These are phyloP conservation scores for Zygosaccharomyces gambellarensis DNA, from an alignment of 805 yeast species.

Conservation along the genomic window DNA sequence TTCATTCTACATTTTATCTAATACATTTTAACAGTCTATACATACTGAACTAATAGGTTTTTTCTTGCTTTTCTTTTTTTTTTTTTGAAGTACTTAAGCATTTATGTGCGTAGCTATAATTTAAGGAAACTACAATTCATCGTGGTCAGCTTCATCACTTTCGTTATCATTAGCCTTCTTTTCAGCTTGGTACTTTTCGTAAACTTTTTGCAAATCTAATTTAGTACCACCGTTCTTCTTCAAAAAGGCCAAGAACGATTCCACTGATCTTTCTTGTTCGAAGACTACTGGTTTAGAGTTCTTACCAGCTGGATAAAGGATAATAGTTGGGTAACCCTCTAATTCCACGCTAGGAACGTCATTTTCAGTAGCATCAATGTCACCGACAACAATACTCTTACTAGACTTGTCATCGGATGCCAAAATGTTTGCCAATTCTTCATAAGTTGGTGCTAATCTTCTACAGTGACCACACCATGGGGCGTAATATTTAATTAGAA, in stretches of 20 bases:
- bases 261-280: slow-evolving; percentile 69
- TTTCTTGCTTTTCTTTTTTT: not conserved
- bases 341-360: slow-evolving; percentile 75
- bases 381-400: slow-evolving; percentile 66
- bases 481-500: slow-evolving; percentile 87
- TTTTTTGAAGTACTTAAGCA: not conserved
- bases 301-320: slow-evolving; percentile 84
- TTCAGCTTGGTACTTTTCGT: slow-evolving; percentile 21
- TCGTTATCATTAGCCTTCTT: slow-evolving; percentile 17
- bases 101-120: not conserved
- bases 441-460: slow-evolving; percentile 82
- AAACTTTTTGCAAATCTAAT: slow-evolving; percentile 49
- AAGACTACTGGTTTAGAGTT: slow-evolving; percentile 60
- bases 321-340: slow-evolving; percentile 87
- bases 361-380: slow-evolving; percentile 84
- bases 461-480: slow-evolving; percentile 99
- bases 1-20: too few relatives aligned
- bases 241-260: slow-evolving; percentile 64
- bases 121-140: slow-evolving; percentile 27
- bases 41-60: not conserved
- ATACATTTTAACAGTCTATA: not conserved
- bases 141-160: slow-evolving; percentile 26
- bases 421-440: slow-evolving; percentile 74
- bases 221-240: slow-evolving; percentile 59
- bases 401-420: slow-evolving; percentile 45